Conservation (phyloP, 2,329 filamentous ascomycete species). For the Botrytis sinoallii region DNA sequence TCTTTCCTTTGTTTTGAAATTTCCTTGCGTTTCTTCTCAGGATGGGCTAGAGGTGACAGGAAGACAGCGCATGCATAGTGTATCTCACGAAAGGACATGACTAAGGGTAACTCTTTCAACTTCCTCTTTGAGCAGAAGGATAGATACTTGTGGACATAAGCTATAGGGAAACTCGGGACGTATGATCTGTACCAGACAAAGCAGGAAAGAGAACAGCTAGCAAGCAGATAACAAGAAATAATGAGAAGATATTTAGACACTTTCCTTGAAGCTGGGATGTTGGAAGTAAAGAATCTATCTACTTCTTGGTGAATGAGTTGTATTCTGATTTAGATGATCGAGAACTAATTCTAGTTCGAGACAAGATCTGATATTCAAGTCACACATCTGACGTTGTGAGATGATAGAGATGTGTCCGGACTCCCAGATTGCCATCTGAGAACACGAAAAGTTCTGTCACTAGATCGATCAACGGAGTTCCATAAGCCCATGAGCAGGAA, state of each 20-base stretch:
- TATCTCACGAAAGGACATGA: conserved; percentile 1
- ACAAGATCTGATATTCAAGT: neutral
- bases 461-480: neutral
- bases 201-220: conserved; percentile 1
- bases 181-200: conserved; percentile 2
- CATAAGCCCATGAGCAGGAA: neutral
- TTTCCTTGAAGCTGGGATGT: neutral
- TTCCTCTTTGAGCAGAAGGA: neutral
- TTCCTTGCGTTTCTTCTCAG: neutral
- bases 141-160: neutral
- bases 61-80: neutral
- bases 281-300: neutral
- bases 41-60: neutral
- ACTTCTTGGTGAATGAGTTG: neutral
- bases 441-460: neutral
- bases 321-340: neutral
- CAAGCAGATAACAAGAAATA: neutral
- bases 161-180: neutral
- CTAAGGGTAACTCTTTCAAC: neutral
- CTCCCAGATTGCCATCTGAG: neutral
- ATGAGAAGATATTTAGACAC: neutral
- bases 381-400: neutral
- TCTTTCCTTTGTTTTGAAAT: neutral
- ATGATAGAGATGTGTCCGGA: neutral
- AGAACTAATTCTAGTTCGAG: neutral